Conservation (phyloP, 805 yeast species). For the Kuraishia hungarica region DNA sequence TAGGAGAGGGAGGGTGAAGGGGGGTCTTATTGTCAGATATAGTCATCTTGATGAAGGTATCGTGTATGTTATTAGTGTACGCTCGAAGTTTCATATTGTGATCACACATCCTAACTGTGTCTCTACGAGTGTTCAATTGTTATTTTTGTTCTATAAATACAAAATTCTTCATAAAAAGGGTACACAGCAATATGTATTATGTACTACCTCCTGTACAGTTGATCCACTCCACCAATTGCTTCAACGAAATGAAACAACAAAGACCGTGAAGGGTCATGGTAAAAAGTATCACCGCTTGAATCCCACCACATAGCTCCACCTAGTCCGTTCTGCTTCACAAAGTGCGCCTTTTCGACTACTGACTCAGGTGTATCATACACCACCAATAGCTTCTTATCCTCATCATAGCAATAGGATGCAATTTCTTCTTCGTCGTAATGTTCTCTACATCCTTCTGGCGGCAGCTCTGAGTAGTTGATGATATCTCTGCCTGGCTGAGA, state of each 20-base stretch:
- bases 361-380: slow-evolving; percentile 60
- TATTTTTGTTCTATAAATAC: no score
- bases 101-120: background rate
- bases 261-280: slow-evolving; percentile 23
- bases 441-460: slow-evolving; percentile 34
- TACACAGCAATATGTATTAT: no score
- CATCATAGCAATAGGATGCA: slow-evolving; percentile 45
- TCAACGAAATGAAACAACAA: slow-evolving; percentile 31
- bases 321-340: slow-evolving; percentile 34
- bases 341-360: slow-evolving; percentile 49
- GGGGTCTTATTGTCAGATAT: background rate
- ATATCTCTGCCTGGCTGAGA: slow-evolving; percentile 38
- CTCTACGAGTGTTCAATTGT: background rate
- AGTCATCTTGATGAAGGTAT: background rate
- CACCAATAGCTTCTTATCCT: slow-evolving; percentile 29
- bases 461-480: slow-evolving; percentile 49
- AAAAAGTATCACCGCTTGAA: slow-evolving; percentile 59
- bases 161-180: background rate
- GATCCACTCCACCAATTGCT: background rate
- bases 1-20: background rate
- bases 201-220: background rate
- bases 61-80: background rate
- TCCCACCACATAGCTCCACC: slow-evolving; percentile 98
- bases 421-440: slow-evolving; percentile 41
- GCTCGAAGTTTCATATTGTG: background rate